Evolutionary conservation across 495 filamentous ascomycete genomes (phyloP).

Genomic region (Xylaria sp.): DNA sequence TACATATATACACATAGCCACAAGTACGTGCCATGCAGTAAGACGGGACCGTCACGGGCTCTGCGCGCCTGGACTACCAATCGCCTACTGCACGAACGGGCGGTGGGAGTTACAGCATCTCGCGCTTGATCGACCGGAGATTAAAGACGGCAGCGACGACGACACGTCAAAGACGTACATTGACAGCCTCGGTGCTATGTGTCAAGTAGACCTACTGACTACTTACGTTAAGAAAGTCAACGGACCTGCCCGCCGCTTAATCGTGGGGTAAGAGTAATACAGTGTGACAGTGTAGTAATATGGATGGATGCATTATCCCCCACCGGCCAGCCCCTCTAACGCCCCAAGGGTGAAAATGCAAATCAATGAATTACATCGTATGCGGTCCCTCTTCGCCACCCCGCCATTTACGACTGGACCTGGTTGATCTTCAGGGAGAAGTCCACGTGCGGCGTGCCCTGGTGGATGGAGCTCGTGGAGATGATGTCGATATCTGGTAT

Average conservation of each 20-base stretch:
- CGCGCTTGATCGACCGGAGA: not conserved
- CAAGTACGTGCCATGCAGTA: not conserved
- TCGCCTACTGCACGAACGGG: not conserved
- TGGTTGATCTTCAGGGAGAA: conserved; percentile 88
- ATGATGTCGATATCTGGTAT: conserved; percentile 87
- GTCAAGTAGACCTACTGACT: not conserved
- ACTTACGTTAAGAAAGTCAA: not conserved
- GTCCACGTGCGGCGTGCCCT: conserved; percentile 90
- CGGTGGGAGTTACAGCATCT: not conserved
- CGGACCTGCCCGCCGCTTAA: not conserved
- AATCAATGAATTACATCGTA: not conserved
- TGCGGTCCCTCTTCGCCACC: not conserved
- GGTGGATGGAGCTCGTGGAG: conserved; percentile 95
- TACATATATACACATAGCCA: not conserved
- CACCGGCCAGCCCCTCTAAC: not conserved
- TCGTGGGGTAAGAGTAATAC: conserved; percentile 12
- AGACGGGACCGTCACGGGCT: not conserved
- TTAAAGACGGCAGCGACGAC: not conserved
- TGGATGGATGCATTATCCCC: not conserved
- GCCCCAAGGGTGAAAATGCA: not conserved
- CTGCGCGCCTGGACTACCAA: not conserved
- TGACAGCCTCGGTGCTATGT: no score
- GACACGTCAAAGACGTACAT: not conserved
- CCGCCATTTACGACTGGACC: conserved; percentile 25
- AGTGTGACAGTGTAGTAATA: not conserved